These are phyloP conservation scores for Trichocomaceae sp. DNA, from an alignment of 2,329 filamentous ascomycete species.

Conservation along the genomic window DNA sequence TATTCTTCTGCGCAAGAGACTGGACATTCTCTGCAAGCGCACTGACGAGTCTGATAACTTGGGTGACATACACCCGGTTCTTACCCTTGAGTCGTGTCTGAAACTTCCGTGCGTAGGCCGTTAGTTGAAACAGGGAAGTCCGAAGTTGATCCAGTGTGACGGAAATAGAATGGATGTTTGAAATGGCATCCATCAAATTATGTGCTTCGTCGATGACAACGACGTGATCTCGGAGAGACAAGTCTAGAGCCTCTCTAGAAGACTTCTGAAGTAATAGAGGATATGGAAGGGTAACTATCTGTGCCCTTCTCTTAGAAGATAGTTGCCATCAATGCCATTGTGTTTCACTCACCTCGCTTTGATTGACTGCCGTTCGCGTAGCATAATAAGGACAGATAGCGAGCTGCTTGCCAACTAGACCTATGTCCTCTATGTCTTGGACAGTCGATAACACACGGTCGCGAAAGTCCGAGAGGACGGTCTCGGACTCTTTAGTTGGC, in stretches of 20 bases:
- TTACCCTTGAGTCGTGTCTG: conserved; percentile 82
- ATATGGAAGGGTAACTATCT: conserved; percentile 87
- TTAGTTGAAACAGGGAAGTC: conserved; percentile 66
- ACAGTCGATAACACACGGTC: conserved; percentile 78
- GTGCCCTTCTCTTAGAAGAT: neutral
- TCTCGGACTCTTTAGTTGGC: conserved; percentile 68
- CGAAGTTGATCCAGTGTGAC: conserved; percentile 67
- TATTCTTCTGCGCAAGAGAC: conserved; percentile 33
- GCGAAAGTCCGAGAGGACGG: conserved; percentile 69
- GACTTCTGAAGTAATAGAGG: conserved; percentile 80
- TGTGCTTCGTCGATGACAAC: conserved; percentile 98
- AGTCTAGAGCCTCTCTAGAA: conserved; percentile 77
- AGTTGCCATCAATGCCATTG: neutral
- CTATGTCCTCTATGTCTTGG: conserved; percentile 89
- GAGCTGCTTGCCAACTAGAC: conserved; percentile 67
- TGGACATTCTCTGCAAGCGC: conserved; percentile 67
- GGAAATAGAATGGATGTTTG: conserved; percentile 74
- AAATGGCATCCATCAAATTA: conserved; percentile 92
- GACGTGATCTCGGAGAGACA: conserved; percentile 79
- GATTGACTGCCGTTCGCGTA: conserved; percentile 73
- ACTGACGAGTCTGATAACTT: conserved; percentile 75
- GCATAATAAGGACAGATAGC: conserved; percentile 93
- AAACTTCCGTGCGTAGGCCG: conserved; percentile 77
- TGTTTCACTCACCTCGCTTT: conserved; percentile 57
- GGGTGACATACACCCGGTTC: conserved; percentile 84